These are phyloP conservation scores for Thermothielavioides terrestris DNA, from an alignment of 495 filamentous ascomycete species.

Conservation along the genomic window DNA sequence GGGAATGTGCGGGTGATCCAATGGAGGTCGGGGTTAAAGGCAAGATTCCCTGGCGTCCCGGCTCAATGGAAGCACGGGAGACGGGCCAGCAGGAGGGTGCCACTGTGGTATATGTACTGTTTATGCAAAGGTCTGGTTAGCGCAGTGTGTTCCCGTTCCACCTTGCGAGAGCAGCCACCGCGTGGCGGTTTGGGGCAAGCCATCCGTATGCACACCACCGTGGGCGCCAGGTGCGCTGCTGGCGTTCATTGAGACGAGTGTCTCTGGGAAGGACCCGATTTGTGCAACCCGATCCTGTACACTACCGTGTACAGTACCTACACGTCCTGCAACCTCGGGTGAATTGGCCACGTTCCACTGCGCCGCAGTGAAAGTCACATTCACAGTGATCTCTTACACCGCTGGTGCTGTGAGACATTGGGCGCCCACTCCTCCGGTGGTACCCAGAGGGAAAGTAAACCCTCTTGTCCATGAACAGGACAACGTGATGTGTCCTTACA, in stretches of 20 bases:
- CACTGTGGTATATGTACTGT: too few relatives aligned
- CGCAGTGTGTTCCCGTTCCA: neutral
- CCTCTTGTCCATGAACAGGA: too few relatives aligned
- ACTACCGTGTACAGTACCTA: neutral
- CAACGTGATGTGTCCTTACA: too few relatives aligned
- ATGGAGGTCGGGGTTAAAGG: slow-evolving; percentile 9
- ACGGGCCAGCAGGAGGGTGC: neutral
- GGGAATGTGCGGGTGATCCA: neutral
- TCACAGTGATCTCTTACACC: neutral
- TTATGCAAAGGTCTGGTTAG: neutral
- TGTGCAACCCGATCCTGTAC: neutral
- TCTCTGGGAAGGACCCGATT: neutral
- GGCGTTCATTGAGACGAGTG: neutral
- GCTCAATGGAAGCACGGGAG: slow-evolving; percentile 4
- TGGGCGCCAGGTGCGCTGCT: too few relatives aligned
- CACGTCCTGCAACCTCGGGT: slow-evolving; percentile 3
- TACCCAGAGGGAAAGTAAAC: too few relatives aligned
- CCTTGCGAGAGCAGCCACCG: neutral
- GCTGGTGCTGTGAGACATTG: neutral
- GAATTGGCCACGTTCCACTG: neutral
- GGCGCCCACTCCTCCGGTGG: too few relatives aligned
- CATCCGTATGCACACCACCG: too few relatives aligned
- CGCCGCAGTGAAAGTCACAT: neutral
- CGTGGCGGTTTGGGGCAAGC: neutral
- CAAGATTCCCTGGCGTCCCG: neutral